Evolutionary conservation across 2,329 filamentous ascomycete species (phyloP).

Genomic region (Chrysosporium keratinophilum): DNA sequence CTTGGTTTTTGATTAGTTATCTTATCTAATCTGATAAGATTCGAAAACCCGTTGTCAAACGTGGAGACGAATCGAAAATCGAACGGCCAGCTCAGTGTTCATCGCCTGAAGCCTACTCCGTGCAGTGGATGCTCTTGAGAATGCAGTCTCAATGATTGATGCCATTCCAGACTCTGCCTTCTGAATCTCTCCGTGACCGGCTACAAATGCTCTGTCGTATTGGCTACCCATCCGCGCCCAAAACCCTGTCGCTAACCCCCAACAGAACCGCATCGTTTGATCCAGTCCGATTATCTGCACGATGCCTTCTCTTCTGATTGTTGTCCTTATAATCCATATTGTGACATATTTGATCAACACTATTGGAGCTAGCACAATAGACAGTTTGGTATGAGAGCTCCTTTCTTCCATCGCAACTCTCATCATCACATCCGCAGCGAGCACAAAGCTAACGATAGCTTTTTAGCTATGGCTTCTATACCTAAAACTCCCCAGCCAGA

Average conservation of each 20-base stretch:
- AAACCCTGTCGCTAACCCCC: too few relatives aligned
- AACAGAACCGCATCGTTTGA: background rate
- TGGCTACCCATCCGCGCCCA: background rate
- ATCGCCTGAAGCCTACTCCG: too few relatives aligned
- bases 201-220: background rate
- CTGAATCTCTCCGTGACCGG: background rate
- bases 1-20: too few relatives aligned
- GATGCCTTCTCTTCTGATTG: conserved; percentile 72
- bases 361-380: conserved; percentile 62
- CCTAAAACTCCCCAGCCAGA: conserved; percentile 63
- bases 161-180: background rate
- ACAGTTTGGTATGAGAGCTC: conserved; percentile 46
- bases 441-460: too few relatives aligned
- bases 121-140: too few relatives aligned
- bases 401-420: background rate
- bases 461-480: conserved; percentile 78
- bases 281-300: conserved; percentile 18
- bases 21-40: too few relatives aligned
- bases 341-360: conserved; percentile 75
- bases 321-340: conserved; percentile 72
- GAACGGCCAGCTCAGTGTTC: background rate
- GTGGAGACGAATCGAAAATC: background rate
- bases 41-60: too few relatives aligned
- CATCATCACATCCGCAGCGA: too few relatives aligned
- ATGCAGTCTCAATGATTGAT: too few relatives aligned